phyloP scores from a whole-genome alignment of 2,329 filamentous ascomycete species.

The Hymenoscyphus scutula region DNA sequence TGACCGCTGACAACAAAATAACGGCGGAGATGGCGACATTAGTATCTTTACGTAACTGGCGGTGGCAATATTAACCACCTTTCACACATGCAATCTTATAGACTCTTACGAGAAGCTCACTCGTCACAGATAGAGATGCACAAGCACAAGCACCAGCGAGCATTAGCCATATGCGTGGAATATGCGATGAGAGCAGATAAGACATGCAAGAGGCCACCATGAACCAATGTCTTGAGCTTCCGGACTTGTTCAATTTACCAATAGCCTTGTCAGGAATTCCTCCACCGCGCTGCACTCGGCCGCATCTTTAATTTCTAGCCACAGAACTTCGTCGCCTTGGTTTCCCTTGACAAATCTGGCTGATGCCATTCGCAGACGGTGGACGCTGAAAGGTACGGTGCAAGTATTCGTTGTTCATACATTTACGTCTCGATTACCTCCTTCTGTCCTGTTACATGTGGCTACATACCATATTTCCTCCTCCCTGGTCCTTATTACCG shows the following conservation, averaged over 20 bases:
- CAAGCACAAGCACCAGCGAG: not conserved
- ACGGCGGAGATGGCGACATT: not conserved
- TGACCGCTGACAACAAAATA: not conserved
- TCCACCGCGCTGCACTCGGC: slow-evolving; percentile 10
- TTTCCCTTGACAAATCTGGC: slow-evolving; percentile 12
- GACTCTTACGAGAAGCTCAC: slow-evolving; percentile 14
- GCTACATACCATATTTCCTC: not conserved
- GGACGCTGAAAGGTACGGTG: not conserved
- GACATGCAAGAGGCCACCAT: slow-evolving; percentile 2
- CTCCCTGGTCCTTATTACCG: slow-evolving; percentile 7
- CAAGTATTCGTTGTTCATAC: slow-evolving; percentile 17
- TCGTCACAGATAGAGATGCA: slow-evolving; percentile 13
- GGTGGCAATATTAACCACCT: not conserved
- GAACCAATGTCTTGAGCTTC: not conserved
- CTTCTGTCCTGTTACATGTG: no score
- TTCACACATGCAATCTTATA: not conserved
- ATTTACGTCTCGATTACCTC: slow-evolving; percentile 17
- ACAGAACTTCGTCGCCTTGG: slow-evolving; percentile 2
- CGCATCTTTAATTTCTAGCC: slow-evolving; percentile 4
- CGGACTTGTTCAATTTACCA: slow-evolving; percentile 7
- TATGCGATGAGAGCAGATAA: slow-evolving; percentile 4
- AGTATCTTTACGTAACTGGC: slow-evolving; percentile 3
- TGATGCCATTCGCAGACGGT: slow-evolving; percentile 6
- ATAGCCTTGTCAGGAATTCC: slow-evolving; percentile 5
- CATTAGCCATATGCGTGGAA: no score